A percentile compares a stretch with the other conserved stretches of the same genome.
These are phyloP conservation scores for Xylariaceae sp. DNA, from an alignment of 2,329 filamentous ascomycete genomes.

Conservation along the genomic window DNA sequence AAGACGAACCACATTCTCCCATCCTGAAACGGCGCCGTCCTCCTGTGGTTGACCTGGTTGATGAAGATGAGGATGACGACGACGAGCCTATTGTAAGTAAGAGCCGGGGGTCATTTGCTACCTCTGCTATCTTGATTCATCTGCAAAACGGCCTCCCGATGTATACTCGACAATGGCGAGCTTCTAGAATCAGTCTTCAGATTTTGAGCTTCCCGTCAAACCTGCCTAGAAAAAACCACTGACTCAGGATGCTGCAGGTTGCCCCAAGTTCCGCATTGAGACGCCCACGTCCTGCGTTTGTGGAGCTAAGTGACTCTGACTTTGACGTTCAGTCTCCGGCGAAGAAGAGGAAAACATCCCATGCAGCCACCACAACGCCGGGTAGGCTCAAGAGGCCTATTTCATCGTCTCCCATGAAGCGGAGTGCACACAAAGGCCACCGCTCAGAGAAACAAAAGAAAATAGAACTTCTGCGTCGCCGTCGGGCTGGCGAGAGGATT, in stretches of 20 bases:
- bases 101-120: background rate
- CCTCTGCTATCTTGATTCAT: background rate
- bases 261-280: constrained; percentile 13
- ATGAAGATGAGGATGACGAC: constrained; percentile 28
- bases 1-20: constrained; percentile 14
- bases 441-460: constrained; percentile 45
- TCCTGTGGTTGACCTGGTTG: constrained; percentile 15
- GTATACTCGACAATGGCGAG: too few relatives aligned
- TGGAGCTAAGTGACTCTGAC: constrained; percentile 30
- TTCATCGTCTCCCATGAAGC: constrained; percentile 26
- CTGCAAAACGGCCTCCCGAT: background rate
- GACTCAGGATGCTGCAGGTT: background rate
- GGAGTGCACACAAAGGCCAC: constrained; percentile 28
- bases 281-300: constrained; percentile 14
- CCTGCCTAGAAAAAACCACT: background rate
- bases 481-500: constrained; percentile 44
- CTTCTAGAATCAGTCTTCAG: too few relatives aligned
- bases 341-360: constrained; percentile 33
- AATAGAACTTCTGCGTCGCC: constrained; percentile 43
- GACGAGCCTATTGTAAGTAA: constrained; percentile 15
- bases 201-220: too few relatives aligned
- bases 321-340: constrained; percentile 30
- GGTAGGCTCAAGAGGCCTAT: constrained; percentile 13
- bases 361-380: constrained; percentile 15
- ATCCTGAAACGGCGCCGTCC: constrained; percentile 22